A percentile compares a stretch with the other conserved stretches of the same genome.
Evolutionary conservation across 495 filamentous ascomycete genomes (phyloP).

Genomic region (Neurospora sp.): DNA sequence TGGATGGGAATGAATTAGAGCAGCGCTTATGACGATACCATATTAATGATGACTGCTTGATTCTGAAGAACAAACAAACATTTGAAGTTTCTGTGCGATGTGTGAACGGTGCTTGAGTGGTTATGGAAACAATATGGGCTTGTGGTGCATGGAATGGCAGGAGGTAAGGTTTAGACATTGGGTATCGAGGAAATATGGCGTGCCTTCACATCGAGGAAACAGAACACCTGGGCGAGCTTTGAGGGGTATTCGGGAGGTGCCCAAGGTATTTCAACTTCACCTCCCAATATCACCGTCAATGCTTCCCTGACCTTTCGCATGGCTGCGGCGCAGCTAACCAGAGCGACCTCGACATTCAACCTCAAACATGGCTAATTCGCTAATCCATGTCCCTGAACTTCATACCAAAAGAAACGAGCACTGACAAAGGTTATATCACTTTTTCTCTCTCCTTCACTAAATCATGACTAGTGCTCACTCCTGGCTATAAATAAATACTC

Average conservation of each 20-base stretch:
- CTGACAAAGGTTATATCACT: too few species aligned
- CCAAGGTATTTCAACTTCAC: not conserved
- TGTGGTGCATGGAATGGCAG: not conserved
- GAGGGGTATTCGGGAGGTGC: not conserved
- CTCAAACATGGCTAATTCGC: not conserved
- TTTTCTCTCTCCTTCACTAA: too few species aligned
- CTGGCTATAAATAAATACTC: not conserved
- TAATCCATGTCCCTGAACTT: not conserved
- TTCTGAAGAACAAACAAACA: not conserved
- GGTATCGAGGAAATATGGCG: not conserved
- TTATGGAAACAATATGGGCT: not conserved
- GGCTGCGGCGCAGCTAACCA: not conserved
- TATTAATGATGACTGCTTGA: not conserved
- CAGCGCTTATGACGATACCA: not conserved
- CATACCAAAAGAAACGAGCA: not conserved
- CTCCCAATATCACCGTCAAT: too few species aligned
- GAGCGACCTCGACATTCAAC: not conserved
- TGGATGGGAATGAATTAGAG: not conserved
- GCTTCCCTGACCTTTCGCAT: not conserved
- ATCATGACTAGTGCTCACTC: not conserved
- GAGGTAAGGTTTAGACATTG: not conserved
- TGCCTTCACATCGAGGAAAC: not conserved
- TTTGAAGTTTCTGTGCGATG: not conserved
- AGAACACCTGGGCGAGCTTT: not conserved
- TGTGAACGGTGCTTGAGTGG: not conserved